phyloP scores from a whole-genome alignment of 805 yeast species.

The Lipomyces orientalis region DNA sequence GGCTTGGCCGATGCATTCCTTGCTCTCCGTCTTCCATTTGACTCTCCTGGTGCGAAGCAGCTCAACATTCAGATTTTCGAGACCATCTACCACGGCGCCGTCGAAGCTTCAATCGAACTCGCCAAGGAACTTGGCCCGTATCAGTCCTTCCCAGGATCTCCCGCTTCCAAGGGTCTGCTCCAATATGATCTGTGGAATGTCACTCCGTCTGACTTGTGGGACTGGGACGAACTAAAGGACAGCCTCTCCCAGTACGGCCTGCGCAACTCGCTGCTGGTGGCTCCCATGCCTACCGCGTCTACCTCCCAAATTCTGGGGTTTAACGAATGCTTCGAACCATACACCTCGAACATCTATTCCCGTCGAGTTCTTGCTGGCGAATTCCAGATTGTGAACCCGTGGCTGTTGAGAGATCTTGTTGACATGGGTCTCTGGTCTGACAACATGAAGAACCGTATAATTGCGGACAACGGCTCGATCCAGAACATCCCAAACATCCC shows the following conservation, averaged over 20 bases:
- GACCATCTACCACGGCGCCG: slow-evolving; percentile 92
- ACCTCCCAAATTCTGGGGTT: slow-evolving; percentile 94
- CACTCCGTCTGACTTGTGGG: slow-evolving; percentile 81
- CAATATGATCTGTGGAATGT: slow-evolving; percentile 89
- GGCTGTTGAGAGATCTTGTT: slow-evolving; percentile 79
- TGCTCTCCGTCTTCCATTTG: slow-evolving; percentile 82
- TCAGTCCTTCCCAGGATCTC: slow-evolving; percentile 79
- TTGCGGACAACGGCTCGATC: slow-evolving; percentile 82
- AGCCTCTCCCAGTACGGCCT: slow-evolving; percentile 68
- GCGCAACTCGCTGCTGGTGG: slow-evolving; percentile 85
- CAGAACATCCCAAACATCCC: slow-evolving; percentile 79
- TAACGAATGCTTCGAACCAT: slow-evolving; percentile 96
- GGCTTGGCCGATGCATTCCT: slow-evolving; percentile 92
- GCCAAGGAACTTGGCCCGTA: slow-evolving; percentile 75
- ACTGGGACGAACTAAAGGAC: slow-evolving; percentile 77
- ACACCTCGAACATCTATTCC: slow-evolving; percentile 88
- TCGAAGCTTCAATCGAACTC: slow-evolving; percentile 84
- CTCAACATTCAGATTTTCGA: slow-evolving; percentile 88
- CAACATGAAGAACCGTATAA: slow-evolving; percentile 75
- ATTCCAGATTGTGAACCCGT: slow-evolving; percentile 88
- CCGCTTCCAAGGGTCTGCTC: slow-evolving; percentile 81
- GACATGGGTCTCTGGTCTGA: slow-evolving; percentile 84
- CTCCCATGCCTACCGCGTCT: slow-evolving; percentile 98
- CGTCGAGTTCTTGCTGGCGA: slow-evolving; percentile 94
- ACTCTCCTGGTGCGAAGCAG: slow-evolving; percentile 74